Conservation (phyloP, 192 early-diverging fungal species). For the Linderina pennispora region DNA sequence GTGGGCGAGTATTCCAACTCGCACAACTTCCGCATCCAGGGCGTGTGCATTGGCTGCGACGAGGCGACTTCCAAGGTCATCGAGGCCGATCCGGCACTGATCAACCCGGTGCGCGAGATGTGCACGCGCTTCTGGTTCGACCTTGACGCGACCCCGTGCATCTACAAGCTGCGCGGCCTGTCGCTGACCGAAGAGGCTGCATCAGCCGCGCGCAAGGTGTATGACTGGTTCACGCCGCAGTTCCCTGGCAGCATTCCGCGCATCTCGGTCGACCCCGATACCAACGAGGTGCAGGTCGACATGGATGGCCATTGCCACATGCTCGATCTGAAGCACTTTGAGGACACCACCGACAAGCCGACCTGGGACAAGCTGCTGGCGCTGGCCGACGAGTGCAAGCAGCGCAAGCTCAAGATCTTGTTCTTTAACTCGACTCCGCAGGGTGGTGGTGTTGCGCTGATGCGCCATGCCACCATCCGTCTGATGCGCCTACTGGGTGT, state of each 20-base stretch:
- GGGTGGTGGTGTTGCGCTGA: constrained; percentile 83
- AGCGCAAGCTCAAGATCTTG: constrained; percentile 53
- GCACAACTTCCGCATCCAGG: constrained; percentile 64
- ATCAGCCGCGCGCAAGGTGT: constrained; percentile 66
- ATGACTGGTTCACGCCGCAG: constrained; percentile 65
- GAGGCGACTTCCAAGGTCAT: constrained; percentile 40
- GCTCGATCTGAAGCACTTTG: constrained; percentile 58
- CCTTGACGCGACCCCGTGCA: constrained; percentile 67
- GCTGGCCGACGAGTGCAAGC: constrained; percentile 50
- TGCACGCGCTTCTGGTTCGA: constrained; percentile 64
- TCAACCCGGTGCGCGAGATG: constrained; percentile 34
- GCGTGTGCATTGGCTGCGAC: constrained; percentile 54
- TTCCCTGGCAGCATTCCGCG: constrained; percentile 69
- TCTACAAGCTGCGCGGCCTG: constrained; percentile 57
- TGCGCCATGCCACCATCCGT: constrained; percentile 77
- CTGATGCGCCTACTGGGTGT: constrained; percentile 60
- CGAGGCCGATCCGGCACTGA: constrained; percentile 31
- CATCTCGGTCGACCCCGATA: constrained; percentile 54
- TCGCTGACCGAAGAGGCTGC: constrained; percentile 64
- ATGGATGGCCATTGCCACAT: constrained; percentile 66
- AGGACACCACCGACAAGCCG: constrained; percentile 52
- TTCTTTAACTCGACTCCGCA: constrained; percentile 83
- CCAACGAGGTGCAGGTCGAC: constrained; percentile 68
- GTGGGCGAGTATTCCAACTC: constrained; percentile 50
- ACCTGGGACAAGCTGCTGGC: constrained; percentile 62